Evolutionary conservation across 768 basidiomycete species (phyloP), one percentile per base, ranked within the genome.

Genomic region (Tulasnella sp.): DNA sequence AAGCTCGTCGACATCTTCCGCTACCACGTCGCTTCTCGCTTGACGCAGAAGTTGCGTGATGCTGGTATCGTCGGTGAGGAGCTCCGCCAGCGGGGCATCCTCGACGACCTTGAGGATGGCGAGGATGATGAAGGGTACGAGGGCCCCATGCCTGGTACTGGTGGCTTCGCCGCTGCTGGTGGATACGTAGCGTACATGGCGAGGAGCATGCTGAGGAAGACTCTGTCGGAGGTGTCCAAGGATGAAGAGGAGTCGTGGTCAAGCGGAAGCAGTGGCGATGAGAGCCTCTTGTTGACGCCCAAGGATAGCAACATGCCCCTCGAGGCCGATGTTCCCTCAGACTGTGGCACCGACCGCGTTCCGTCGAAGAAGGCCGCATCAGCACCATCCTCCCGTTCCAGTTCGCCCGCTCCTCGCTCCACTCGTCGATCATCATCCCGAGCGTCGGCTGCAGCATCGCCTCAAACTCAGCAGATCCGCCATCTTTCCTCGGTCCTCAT

Each of bases 1-100:
- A 58, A 58, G 48, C 56, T 58, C 56, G 56, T 58, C 46, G 56
- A 58, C 45, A 46, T 58, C 56, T 58, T 58, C 56, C 56, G 56
- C n/a, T 10, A 30, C 25, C 46, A 48, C 56, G 56, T 58, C 45
- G 42, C 56, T 30, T n/a, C 17, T 38, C 44, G 43, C 48, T 31
- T 58, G 45, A 58, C 29, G 25, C 25, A 46, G 25, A 27, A 46
- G 43, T 51, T 58, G 56, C 56, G 56, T 27, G 27, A 45, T 25
- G 25, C 24, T 24, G 56, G 56, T 41, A 58, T 58, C 38, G 43
- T 58, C 44, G 55, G 55, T 31, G 55, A 57, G 7, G 55, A 57
- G 46, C 55, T 57, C 55, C 43, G 45, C 25, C 22, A 25, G 22
- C 46, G 55, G 12, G 55, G 55, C 4, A 45, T 57, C 46, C 55